Evolutionary conservation across 2,329 filamentous ascomycete species (phyloP).

Genomic region (Anisogramma anomala): DNA sequence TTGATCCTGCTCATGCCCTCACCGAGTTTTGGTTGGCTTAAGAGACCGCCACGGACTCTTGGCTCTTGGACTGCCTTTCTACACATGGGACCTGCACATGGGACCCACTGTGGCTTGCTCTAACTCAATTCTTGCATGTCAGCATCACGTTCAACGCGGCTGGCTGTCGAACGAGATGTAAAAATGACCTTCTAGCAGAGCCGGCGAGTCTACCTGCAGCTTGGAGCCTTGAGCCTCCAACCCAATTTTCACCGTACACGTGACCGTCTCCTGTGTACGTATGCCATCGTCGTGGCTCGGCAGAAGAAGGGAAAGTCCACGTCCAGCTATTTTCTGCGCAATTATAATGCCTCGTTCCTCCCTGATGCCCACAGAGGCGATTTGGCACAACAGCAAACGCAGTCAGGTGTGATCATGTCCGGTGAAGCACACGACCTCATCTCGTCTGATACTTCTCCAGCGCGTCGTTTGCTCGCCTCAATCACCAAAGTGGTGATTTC

Average conservation of each 20-base stretch:
- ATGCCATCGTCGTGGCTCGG: too few species aligned
- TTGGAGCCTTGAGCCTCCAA: slow-evolving; percentile 9
- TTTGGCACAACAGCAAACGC: slow-evolving; percentile 5
- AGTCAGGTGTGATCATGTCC: background rate
- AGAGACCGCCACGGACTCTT: background rate
- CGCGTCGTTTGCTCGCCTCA: slow-evolving; percentile 10
- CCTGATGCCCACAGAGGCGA: slow-evolving; percentile 1
- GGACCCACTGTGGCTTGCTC: slow-evolving; percentile 2
- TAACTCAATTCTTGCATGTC: slow-evolving; percentile 5
- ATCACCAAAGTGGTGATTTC: background rate
- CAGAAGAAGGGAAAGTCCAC: background rate
- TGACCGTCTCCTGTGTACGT: too few species aligned
- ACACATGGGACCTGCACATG: slow-evolving; percentile 9
- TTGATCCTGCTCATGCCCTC: background rate
- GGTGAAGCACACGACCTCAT: slow-evolving; percentile 3
- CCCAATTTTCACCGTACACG: background rate
- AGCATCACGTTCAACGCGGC: background rate
- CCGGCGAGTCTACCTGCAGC: slow-evolving; percentile 7
- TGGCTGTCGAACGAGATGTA: slow-evolving; percentile 5
- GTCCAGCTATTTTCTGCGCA: slow-evolving; percentile 5
- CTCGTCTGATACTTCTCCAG: slow-evolving; percentile 1
- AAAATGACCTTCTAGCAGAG: slow-evolving; percentile 9
- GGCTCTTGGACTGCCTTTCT: slow-evolving; percentile 1
- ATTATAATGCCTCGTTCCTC: slow-evolving; percentile 7
- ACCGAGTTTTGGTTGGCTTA: slow-evolving; percentile 8